Percentiles rank a stretch among this genome's conserved stretches.
Conservation (phyloP, 345 rosid genomes). For the Firmiana major region DNA sequence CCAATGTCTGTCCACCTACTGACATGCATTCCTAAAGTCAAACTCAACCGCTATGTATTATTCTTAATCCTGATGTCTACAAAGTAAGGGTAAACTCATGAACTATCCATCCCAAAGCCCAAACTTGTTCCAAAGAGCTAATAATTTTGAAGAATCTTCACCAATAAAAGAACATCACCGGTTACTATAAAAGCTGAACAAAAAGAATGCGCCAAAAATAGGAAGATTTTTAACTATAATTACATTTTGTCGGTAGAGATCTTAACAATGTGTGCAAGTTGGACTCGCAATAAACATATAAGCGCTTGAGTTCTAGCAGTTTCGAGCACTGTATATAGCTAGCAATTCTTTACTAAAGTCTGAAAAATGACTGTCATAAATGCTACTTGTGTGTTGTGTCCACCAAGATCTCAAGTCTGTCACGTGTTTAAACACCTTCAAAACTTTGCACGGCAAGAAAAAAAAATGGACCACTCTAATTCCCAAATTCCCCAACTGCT, state of each 20-base stretch:
- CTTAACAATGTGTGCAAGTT: neutral
- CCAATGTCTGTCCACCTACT: neutral
- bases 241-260: neutral
- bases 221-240: neutral
- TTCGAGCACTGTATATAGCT: neutral
- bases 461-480: neutral
- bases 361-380: constrained; percentile 1
- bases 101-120: neutral
- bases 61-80: neutral
- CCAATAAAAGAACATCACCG: neutral
- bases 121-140: neutral
- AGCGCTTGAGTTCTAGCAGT: neutral
- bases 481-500: neutral
- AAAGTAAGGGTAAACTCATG: neutral
- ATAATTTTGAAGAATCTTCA: neutral
- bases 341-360: neutral
- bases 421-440: neutral
- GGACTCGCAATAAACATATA: neutral
- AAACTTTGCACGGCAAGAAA: neutral
- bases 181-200: neutral
- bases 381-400: neutral
- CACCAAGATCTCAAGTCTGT: neutral
- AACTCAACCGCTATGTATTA: neutral
- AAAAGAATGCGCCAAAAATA: neutral
- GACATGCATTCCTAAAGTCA: neutral